phyloP scores from a whole-genome alignment of 176 grass and related monocot species.

The Ampelocalamus luodianensis region DNA sequence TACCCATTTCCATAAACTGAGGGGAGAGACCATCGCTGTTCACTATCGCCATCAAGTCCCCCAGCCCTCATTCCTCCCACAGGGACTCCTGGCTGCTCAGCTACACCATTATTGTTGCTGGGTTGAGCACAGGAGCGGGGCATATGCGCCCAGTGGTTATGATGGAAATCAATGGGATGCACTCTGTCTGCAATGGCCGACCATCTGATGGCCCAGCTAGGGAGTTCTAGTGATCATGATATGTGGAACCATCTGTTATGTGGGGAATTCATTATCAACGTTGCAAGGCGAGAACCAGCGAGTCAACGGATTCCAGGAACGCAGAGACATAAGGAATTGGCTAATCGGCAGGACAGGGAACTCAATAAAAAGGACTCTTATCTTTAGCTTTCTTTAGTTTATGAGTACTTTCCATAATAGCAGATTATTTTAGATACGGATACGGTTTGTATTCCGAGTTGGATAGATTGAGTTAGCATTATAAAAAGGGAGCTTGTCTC shows the following conservation, averaged over 20 bases:
- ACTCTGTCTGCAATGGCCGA: constrained; percentile 7
- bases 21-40: constrained; percentile 41
- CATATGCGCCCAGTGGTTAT: constrained; percentile 43
- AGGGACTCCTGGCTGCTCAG: constrained; percentile 47
- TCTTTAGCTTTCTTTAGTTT: too few relatives aligned
- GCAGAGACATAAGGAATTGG: too few relatives aligned
- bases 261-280: too few relatives aligned
- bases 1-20: constrained; percentile 57
- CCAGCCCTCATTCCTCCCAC: constrained; percentile 27
- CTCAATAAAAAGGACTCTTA: too few relatives aligned
- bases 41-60: constrained; percentile 42
- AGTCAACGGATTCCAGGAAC: too few relatives aligned
- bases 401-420: too few relatives aligned
- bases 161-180: constrained; percentile 51
- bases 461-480: too few relatives aligned
- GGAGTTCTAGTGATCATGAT: constrained; percentile 63
- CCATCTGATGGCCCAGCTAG: constrained; percentile 43
- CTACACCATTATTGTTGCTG: constrained; percentile 41
- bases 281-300: too few relatives aligned
- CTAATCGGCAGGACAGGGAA: too few relatives aligned
- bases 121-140: constrained; percentile 46
- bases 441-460: too few relatives aligned
- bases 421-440: too few relatives aligned
- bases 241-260: constrained; percentile 54
- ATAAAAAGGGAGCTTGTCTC: too few relatives aligned